Conservation (phyloP, 495 filamentous ascomycete species). For the Rhypophila decipiens region DNA sequence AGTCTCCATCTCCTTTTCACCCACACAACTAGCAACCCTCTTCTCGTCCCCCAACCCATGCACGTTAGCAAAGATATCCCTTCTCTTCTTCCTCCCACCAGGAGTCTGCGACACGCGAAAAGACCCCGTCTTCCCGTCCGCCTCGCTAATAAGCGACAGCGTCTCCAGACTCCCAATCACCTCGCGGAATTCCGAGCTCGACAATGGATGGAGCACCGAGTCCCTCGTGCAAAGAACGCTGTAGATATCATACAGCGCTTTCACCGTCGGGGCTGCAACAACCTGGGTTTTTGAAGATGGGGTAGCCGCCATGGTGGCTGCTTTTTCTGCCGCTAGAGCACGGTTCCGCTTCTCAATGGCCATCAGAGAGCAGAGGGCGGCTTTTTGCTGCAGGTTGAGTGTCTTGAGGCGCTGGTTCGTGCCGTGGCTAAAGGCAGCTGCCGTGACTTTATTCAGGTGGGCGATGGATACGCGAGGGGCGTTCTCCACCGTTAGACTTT, state of each 20-base stretch:
- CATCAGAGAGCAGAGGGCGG: constrained; percentile 79
- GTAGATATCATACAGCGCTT: constrained; percentile 74
- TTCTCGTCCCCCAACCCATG: constrained; percentile 52
- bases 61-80: constrained; percentile 28
- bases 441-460: constrained; percentile 84
- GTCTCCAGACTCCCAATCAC: constrained; percentile 87
- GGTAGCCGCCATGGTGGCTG: constrained; percentile 53
- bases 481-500: constrained; percentile 58
- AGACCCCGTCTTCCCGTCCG: constrained; percentile 64
- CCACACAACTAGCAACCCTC: constrained; percentile 67
- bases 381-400: constrained; percentile 94
- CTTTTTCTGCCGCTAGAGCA: constrained; percentile 7
- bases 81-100: constrained; percentile 13
- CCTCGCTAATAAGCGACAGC: constrained; percentile 69
- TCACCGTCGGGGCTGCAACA: constrained; percentile 61
- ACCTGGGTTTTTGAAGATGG: constrained; percentile 20
- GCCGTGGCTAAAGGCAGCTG: constrained; percentile 78
- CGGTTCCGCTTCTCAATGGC: constrained; percentile 56
- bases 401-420: constrained; percentile 73
- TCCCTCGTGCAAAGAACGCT: constrained; percentile 72
- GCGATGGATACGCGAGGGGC: constrained; percentile 84
- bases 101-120: constrained; percentile 45
- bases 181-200: constrained; percentile 85
- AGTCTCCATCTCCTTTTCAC: constrained; percentile 66
- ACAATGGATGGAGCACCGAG: constrained; percentile 77